Percentiles rank a stretch among this genome's conserved stretches.
phyloP scores from a whole-genome alignment of 2,329 filamentous ascomycete genomes.

The Hypoxylon sp. region DNA sequence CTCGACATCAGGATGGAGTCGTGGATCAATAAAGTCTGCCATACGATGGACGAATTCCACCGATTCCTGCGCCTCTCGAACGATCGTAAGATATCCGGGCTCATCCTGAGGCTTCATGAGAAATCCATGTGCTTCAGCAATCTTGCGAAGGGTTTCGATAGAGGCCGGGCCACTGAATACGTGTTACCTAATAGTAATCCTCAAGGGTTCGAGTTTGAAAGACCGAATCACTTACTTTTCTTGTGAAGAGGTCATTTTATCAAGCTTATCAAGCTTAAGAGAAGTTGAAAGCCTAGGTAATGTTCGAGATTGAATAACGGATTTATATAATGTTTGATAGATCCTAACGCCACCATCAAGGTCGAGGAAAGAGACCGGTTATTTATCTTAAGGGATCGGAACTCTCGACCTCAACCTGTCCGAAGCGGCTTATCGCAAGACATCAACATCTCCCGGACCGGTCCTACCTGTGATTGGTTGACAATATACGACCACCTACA shows the following conservation, averaged over 20 bases:
- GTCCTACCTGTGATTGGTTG: constrained; percentile 26
- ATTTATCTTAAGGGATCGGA: constrained; percentile 18
- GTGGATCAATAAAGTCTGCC: constrained; percentile 57
- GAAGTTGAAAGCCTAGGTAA: not conserved
- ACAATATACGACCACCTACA: constrained; percentile 24
- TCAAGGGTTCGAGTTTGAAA: not conserved
- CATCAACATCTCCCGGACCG: constrained; percentile 5
- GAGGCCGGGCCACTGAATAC: constrained; percentile 11
- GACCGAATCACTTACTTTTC: constrained; percentile 15
- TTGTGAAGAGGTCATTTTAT: constrained; percentile 25
- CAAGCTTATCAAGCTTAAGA: not conserved
- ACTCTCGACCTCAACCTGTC: not conserved
- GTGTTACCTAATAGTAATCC: constrained; percentile 1
- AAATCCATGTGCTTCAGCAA: constrained; percentile 29
- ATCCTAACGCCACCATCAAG: not conserved
- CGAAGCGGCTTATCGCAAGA: not conserved
- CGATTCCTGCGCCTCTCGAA: constrained; percentile 25
- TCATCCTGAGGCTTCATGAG: constrained; percentile 34
- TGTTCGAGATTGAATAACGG: constrained; percentile 1
- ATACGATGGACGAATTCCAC: constrained; percentile 50
- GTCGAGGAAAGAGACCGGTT: constrained; percentile 7
- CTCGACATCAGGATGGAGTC: constrained; percentile 7
- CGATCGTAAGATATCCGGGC: constrained; percentile 27
- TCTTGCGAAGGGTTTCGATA: constrained; percentile 32
- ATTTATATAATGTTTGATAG: not conserved